phyloP scores from a whole-genome alignment of 225 moss, liverwort and hornwort species.

The Physcomitrellopsis africana region DNA sequence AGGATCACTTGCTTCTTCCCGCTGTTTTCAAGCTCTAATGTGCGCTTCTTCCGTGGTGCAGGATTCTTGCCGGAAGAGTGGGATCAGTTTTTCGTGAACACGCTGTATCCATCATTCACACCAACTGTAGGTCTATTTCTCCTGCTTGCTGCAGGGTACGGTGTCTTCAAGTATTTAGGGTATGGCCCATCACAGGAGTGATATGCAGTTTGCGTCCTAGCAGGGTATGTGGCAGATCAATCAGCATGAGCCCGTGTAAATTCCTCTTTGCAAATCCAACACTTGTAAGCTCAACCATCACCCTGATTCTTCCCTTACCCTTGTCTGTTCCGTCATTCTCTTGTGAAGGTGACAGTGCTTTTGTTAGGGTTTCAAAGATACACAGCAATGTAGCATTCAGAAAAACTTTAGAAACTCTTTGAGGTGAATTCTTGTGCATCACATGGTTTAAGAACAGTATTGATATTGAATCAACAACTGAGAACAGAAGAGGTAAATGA shows the following conservation, averaged over 20 bases:
- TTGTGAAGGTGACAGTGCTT: background rate
- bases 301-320: background rate
- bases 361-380: too few relatives aligned
- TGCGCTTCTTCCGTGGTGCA: slow-evolving; percentile 30
- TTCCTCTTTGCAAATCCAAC: slow-evolving; percentile 1
- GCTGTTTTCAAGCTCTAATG: slow-evolving; percentile 9
- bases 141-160: slow-evolving; percentile 58
- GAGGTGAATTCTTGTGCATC: too few relatives aligned
- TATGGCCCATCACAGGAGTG: slow-evolving; percentile 44
- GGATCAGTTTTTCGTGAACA: slow-evolving; percentile 57
- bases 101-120: slow-evolving; percentile 62
- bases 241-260: slow-evolving; percentile 25
- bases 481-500: too few relatives aligned
- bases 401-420: too few relatives aligned
- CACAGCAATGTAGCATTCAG: too few relatives aligned
- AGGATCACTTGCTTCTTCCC: background rate
- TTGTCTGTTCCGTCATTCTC: background rate
- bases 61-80: slow-evolving; percentile 70
- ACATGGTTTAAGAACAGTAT: too few relatives aligned
- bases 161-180: slow-evolving; percentile 64
- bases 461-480: too few relatives aligned
- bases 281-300: background rate
- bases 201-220: slow-evolving; percentile 8
- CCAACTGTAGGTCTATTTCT: slow-evolving; percentile 70
- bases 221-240: background rate